phyloP scores from a whole-genome alignment of 78 protist species.

The Protostelium mycophagum region DNA sequence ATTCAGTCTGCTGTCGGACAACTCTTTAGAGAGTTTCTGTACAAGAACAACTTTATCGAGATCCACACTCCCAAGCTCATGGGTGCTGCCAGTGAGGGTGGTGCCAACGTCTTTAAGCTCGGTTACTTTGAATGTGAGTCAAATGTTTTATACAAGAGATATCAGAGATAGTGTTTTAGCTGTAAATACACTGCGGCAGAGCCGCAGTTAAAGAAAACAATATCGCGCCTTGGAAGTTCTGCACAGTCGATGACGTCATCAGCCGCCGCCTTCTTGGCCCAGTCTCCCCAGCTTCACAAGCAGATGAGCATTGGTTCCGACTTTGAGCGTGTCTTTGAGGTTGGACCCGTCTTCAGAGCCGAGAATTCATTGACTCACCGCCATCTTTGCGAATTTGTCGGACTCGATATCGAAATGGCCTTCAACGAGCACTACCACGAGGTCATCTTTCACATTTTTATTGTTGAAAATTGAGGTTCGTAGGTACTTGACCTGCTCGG shows the following conservation, averaged over 20 bases:
- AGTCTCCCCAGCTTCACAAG: slow-evolving; percentile 98
- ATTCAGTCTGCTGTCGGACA: slow-evolving; percentile 75
- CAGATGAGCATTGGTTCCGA: slow-evolving; percentile 97
- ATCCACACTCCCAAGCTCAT: slow-evolving; percentile 98
- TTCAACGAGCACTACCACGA: slow-evolving; percentile 91
- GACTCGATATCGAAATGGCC: slow-evolving; percentile 98
- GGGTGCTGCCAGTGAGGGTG: slow-evolving; percentile 91
- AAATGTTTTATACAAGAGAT: too few species aligned
- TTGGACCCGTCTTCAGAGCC: slow-evolving; percentile 98
- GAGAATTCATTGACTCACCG: slow-evolving; percentile 97
- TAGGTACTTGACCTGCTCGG: slow-evolving; percentile 83
- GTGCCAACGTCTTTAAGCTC: slow-evolving; percentile 93
- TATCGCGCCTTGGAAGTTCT: too few species aligned
- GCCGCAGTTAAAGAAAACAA: too few species aligned
- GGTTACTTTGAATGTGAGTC: slow-evolving; percentile 78
- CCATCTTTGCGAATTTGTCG: slow-evolving; percentile 97
- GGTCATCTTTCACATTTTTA: slow-evolving; percentile 16
- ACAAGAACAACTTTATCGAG: slow-evolving; percentile 78
- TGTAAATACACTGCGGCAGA: too few species aligned
- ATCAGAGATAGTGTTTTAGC: too few species aligned
- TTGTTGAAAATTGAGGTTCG: not conserved
- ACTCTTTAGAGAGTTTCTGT: slow-evolving; percentile 69
- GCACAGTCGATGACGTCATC: too few species aligned
- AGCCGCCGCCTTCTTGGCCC: slow-evolving; percentile 91
- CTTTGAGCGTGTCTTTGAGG: slow-evolving; percentile 95